Percentiles rank a stretch among this genome's conserved stretches.
phyloP scores from a whole-genome alignment of 306 rosid species.

The Casuarina cunninghamiana region DNA sequence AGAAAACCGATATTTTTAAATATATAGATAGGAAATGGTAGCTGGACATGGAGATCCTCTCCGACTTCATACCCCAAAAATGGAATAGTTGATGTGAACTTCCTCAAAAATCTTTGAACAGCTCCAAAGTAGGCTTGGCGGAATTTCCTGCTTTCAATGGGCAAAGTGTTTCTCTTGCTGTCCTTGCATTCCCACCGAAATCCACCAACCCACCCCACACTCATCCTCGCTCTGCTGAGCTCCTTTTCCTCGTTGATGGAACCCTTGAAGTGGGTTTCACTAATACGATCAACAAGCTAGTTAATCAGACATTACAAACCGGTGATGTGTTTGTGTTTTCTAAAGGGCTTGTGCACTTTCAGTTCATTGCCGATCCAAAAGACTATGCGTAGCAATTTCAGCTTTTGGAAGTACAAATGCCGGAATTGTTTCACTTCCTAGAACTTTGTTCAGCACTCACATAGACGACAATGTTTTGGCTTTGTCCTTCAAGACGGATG shows the following conservation, averaged over 20 bases:
- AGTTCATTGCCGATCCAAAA: conserved; percentile 29
- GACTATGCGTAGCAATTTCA: conserved; percentile 36
- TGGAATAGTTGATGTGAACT: too few relatives aligned
- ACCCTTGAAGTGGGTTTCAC: conserved; percentile 46
- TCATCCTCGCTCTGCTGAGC: conserved; percentile 56
- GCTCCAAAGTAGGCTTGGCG: conserved; percentile 29
- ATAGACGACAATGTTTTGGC: conserved; percentile 49
- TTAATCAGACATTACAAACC: conserved; percentile 33
- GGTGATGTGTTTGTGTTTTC: conserved; percentile 56
- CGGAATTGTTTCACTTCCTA: conserved; percentile 42
- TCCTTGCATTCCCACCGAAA: conserved; percentile 34
- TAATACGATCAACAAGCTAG: conserved; percentile 20
- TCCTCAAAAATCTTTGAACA: conserved; percentile 28
- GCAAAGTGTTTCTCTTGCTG: conserved; percentile 60
- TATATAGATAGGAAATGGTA: too few relatives aligned
- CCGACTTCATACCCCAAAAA: too few relatives aligned
- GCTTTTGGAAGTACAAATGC: conserved; percentile 56
- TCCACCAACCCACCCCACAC: conserved; percentile 53
- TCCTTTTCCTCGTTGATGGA: conserved; percentile 37
- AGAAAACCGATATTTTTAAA: too few relatives aligned
- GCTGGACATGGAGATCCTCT: too few relatives aligned
- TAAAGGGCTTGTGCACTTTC: conserved; percentile 57
- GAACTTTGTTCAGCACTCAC: conserved; percentile 32
- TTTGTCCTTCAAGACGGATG: conserved; percentile 5
- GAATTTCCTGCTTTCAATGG: conserved; percentile 57